A percentile compares a stretch with the other conserved stretches of the same genome.
phyloP scores from a whole-genome alignment of 2,329 filamentous ascomycete genomes.

The Triangularia verruculosa region DNA sequence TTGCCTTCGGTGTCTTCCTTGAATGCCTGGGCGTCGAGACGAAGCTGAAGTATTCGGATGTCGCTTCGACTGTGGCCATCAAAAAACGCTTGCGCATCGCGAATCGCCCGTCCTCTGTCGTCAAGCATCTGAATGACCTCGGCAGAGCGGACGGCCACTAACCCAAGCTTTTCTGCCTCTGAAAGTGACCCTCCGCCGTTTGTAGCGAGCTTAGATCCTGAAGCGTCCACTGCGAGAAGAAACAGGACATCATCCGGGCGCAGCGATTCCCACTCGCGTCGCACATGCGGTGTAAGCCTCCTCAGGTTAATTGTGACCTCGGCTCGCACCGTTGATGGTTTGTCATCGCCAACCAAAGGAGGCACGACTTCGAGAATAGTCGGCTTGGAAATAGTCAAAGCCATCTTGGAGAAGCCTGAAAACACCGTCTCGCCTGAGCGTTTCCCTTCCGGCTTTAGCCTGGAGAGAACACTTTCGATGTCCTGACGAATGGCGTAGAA shows the following conservation, averaged over 20 bases:
- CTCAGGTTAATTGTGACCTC: constrained; percentile 84
- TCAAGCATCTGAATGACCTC: constrained; percentile 84
- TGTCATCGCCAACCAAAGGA: constrained; percentile 75
- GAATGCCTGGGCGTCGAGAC: constrained; percentile 76
- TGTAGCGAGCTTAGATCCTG: constrained; percentile 47
- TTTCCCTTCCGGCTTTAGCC: constrained; percentile 67
- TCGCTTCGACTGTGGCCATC: constrained; percentile 63
- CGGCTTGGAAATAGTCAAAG: constrained; percentile 78
- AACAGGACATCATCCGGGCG: constrained; percentile 88
- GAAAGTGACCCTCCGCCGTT: constrained; percentile 50
- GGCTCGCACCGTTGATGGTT: constrained; percentile 79
- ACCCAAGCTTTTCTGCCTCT: constrained; percentile 60
- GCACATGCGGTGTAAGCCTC: constrained; percentile 70
- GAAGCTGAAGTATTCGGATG: constrained; percentile 70
- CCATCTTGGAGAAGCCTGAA: constrained; percentile 87
- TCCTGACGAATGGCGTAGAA: constrained; percentile 94
- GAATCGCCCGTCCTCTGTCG: constrained; percentile 72
- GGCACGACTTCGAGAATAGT: constrained; percentile 84
- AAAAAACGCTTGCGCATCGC: constrained; percentile 58
- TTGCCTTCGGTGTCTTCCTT: constrained; percentile 76
- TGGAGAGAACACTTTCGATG: constrained; percentile 76
- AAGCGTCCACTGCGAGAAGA: constrained; percentile 70
- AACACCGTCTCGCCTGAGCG: constrained; percentile 69
- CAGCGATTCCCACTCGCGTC: constrained; percentile 86
- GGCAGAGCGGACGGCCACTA: constrained; percentile 73